These are phyloP conservation scores for Kalmanozyma brasiliensis DNA, from an alignment of 1,284 basidiomycete species.

Conservation along the genomic window DNA sequence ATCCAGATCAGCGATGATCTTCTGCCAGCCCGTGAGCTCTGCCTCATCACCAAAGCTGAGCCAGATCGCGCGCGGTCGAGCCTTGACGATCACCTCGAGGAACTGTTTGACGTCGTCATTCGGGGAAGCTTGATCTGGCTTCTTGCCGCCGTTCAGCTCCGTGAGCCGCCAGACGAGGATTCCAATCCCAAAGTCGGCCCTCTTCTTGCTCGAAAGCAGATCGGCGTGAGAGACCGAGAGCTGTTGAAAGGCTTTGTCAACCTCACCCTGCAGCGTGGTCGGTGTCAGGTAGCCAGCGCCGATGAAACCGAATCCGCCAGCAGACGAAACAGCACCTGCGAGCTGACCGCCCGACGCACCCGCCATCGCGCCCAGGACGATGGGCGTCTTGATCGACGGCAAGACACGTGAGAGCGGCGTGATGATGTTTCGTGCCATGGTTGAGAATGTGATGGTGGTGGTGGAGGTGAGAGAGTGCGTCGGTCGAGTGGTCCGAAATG, in stretches of 20 bases:
- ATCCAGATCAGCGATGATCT: constrained; percentile 44
- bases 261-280: constrained; percentile 38
- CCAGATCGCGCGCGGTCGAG: constrained; percentile 58
- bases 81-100: constrained; percentile 46
- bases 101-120: constrained; percentile 30
- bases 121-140: constrained; percentile 9
- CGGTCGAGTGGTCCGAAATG: constrained; percentile 27
- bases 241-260: constrained; percentile 28
- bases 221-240: constrained; percentile 25
- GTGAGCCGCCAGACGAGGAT: constrained; percentile 62
- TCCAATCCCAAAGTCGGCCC: constrained; percentile 58
- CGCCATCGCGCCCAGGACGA: constrained; percentile 63
- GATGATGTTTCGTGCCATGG: constrained; percentile 17
- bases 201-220: constrained; percentile 6
- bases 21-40: constrained; percentile 50
- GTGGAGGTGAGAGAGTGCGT: constrained; percentile 2
- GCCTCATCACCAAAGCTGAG: constrained; percentile 58
- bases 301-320: constrained; percentile 65
- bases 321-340: constrained; percentile 54
- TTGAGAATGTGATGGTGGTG: neutral
- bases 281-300: constrained; percentile 60
- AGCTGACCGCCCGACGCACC: constrained; percentile 59
- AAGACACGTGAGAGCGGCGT: constrained; percentile 27
- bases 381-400: constrained; percentile 45
- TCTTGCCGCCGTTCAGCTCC: constrained; percentile 41